Evolutionary conservation across 2,329 filamentous ascomycete species (phyloP), one percentile per base, ranked within the genome.

Genomic region (Escovopsis weberi): DNA sequence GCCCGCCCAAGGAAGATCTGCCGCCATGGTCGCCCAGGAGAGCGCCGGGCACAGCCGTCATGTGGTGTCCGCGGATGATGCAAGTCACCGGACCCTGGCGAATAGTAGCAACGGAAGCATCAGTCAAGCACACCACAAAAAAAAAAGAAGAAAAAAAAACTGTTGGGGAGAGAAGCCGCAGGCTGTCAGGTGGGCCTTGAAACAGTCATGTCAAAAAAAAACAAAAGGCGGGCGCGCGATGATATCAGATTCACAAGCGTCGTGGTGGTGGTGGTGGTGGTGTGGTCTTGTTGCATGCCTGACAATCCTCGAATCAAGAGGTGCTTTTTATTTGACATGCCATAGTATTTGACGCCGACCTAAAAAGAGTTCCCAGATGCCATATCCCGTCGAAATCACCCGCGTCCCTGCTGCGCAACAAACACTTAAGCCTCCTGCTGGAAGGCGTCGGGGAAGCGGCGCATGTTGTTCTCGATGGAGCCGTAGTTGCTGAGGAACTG

Each of bases 401-500:
- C 28, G 11, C 28, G 8, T 11, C 11, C 28, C 28, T 11, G 11
- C 11, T 32, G 3, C 28, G 28, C 28, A 9, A 9, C 28, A 11
- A 32, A 4, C 23, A 23, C 56, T 59, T 67, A 75, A 64, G 67
- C 71, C 63, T 72, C 67, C 39, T 61, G 58, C 50, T 69, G 68
- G 73, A 93, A 98, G 63, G 91, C 91, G 51, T 84, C 82, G 58
- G 91, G 91, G 85, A 95, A 98, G 59, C 85, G 79, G 70, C 79
- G 80, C 64, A 98, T 80, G 82, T 98, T 98, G 57, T 83, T 57
- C 65, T 74, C 77, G 55, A 98, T 73, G 59, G 71, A 74, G 60
- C 91, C 91, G 72, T 94, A 82, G 78, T 93, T 94, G 73, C 78
- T 77, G 60, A 96, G 80, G 84, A 98, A 98, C 78, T 98, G 87